phyloP scores from a whole-genome alignment of 2,329 filamentous ascomycete genomes.

The Alternaria triticina region DNA sequence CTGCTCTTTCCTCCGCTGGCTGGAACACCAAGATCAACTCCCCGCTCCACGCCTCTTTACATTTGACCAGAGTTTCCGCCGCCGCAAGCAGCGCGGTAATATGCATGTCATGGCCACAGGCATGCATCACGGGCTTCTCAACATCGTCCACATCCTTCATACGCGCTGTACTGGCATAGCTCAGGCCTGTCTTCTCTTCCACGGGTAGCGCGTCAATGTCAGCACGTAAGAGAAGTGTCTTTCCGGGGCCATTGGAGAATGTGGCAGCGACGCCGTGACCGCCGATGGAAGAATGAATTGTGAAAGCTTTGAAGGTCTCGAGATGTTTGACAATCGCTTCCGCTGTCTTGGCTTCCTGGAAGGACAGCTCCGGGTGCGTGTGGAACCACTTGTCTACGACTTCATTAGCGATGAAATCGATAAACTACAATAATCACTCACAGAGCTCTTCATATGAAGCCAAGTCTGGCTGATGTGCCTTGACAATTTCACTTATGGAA shows the following conservation, averaged over 20 bases:
- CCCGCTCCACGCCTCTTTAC: constrained; percentile 62
- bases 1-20: constrained; percentile 69
- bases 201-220: constrained; percentile 69
- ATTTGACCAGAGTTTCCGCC: constrained; percentile 56
- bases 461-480: constrained; percentile 32
- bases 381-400: constrained; percentile 44
- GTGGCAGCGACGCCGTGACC: constrained; percentile 65
- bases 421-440: constrained; percentile 13
- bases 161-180: constrained; percentile 61
- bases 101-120: constrained; percentile 70
- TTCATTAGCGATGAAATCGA: constrained; percentile 2
- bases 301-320: constrained; percentile 42
- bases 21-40: constrained; percentile 71
- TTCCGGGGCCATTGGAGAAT: constrained; percentile 62
- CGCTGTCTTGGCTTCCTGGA: constrained; percentile 44
- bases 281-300: constrained; percentile 61
- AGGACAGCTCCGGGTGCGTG: constrained; percentile 45
- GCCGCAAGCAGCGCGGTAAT: constrained; percentile 65
- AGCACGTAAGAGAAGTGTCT: constrained; percentile 64
- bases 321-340: constrained; percentile 38
- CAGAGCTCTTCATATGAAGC: constrained; percentile 43
- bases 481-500: constrained; percentile 36
- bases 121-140: constrained; percentile 68
- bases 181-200: constrained; percentile 60
- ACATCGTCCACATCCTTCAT: constrained; percentile 55